A percentile compares a stretch with the other conserved stretches of the same genome.
phyloP scores from a whole-genome alignment of 371 early-diverging fungal genomes.

The Capniomyces stellatus region DNA sequence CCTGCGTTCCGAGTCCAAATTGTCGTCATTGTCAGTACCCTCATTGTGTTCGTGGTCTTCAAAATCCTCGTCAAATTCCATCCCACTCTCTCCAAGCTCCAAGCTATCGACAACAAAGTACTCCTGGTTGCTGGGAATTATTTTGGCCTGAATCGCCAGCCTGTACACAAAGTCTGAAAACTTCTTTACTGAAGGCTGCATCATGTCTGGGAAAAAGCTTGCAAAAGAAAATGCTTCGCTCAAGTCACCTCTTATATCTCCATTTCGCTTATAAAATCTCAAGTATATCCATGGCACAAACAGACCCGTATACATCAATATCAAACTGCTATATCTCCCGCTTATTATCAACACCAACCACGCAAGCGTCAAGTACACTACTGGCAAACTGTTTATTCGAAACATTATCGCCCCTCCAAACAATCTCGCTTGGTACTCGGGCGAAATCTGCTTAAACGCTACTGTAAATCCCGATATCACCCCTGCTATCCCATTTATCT shows the following conservation, averaged over 20 bases:
- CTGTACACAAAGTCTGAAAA: too few species aligned
- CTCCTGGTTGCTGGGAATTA: too few species aligned
- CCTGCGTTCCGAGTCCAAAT: too few species aligned
- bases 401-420: conserved; percentile 20
- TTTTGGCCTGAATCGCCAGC: too few species aligned
- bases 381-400: conserved; percentile 36
- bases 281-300: conserved; percentile 36
- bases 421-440: conserved; percentile 19
- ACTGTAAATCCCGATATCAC: conserved; percentile 31
- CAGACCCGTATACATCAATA: conserved; percentile 29
- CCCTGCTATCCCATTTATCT: conserved; percentile 17
- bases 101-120: too few species aligned
- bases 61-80: too few species aligned
- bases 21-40: too few species aligned
- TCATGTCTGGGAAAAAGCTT: conserved; percentile 42
- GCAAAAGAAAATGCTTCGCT: conserved; percentile 42
- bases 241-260: conserved; percentile 35
- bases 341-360: conserved; percentile 24
- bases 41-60: too few species aligned
- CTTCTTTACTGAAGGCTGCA: too few species aligned
- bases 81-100: too few species aligned
- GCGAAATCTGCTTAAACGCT: conserved; percentile 33
- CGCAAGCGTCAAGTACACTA: conserved; percentile 26
- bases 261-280: conserved; percentile 35
- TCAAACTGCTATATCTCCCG: conserved; percentile 22